phyloP scores from a whole-genome alignment of 148 eudicot genomes.

The Fagopyrum tataricum region DNA sequence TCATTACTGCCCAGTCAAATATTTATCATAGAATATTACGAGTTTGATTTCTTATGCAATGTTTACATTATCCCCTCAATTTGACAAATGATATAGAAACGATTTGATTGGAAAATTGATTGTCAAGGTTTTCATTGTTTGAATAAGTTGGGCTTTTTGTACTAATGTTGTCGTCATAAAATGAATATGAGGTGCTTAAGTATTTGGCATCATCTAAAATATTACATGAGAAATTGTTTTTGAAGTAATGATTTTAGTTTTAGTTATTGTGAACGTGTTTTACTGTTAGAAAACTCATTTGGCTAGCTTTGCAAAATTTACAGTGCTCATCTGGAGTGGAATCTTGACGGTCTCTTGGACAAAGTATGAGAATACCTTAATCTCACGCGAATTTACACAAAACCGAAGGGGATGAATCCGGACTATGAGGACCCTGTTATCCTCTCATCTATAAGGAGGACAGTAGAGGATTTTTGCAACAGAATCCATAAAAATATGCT shows the following conservation, averaged over 20 bases:
- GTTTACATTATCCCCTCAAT: background rate
- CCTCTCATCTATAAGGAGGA: constrained; percentile 71
- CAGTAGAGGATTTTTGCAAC: constrained; percentile 85
- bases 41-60: background rate
- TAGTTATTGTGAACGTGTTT: background rate
- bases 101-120: background rate
- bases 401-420: constrained; percentile 99
- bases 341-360: constrained; percentile 97
- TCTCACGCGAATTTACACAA: constrained; percentile 95
- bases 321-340: constrained; percentile 99
- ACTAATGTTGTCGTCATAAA: background rate
- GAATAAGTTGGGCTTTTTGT: background rate
- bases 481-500: constrained; percentile 97
- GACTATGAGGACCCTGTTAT: constrained; percentile 97
- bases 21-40: constrained; percentile 7
- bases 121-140: background rate
- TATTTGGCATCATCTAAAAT: background rate
- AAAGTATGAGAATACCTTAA: constrained; percentile 90
- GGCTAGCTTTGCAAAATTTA: constrained; percentile 9
- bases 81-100: background rate
- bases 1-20: constrained; percentile 98
- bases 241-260: background rate
- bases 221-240: no score
- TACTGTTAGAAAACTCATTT: background rate
- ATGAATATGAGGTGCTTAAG: background rate